Percentiles rank a stretch among this genome's conserved stretches.
Conservation (phyloP, 2,329 filamentous ascomycete genomes). For the Colletotrichum navitas region DNA sequence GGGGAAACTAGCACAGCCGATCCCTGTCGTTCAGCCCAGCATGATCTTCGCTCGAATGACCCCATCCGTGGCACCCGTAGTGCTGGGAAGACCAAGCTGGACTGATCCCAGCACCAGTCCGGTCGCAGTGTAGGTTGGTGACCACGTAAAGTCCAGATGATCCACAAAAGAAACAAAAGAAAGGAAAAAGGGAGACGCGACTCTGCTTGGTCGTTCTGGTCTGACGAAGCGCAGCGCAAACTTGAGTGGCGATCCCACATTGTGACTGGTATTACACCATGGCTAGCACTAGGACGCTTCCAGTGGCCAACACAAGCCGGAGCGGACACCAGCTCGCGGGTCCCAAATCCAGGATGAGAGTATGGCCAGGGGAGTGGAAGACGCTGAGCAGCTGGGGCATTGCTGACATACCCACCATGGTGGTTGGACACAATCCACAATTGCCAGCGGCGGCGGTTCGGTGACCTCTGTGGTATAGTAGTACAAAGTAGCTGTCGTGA, state of each 20-base stretch:
- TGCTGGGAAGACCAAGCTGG: slow-evolving; percentile 28
- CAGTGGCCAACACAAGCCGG: slow-evolving; percentile 8
- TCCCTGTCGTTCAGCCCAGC: slow-evolving; percentile 44
- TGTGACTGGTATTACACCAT: slow-evolving; percentile 2
- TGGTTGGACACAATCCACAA: slow-evolving; percentile 16
- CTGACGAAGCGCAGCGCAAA: slow-evolving; percentile 26
- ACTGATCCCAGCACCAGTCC: slow-evolving; percentile 5
- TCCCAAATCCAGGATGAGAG: not conserved
- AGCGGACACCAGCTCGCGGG: slow-evolving; percentile 12
- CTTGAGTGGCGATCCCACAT: slow-evolving; percentile 13
- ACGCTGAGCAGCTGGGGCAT: not conserved
- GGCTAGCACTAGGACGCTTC: not conserved
- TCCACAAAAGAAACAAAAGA: not conserved
- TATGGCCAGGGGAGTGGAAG: slow-evolving; percentile 11
- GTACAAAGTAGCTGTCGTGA: not conserved
- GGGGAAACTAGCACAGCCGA: slow-evolving; percentile 19
- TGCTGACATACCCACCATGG: slow-evolving; percentile 37
- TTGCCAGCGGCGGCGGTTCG: slow-evolving; percentile 31
- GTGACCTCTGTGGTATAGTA: slow-evolving; percentile 8
- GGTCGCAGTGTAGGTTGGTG: slow-evolving; percentile 32
- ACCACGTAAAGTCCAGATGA: slow-evolving; percentile 11
- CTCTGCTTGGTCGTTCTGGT: slow-evolving; percentile 24
- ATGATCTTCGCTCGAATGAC: slow-evolving; percentile 36
- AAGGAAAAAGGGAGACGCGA: not conserved
- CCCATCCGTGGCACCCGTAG: slow-evolving; percentile 31